Conservation (phyloP, 2,329 filamentous ascomycete species). For the Penicillium sclerotiorum region DNA sequence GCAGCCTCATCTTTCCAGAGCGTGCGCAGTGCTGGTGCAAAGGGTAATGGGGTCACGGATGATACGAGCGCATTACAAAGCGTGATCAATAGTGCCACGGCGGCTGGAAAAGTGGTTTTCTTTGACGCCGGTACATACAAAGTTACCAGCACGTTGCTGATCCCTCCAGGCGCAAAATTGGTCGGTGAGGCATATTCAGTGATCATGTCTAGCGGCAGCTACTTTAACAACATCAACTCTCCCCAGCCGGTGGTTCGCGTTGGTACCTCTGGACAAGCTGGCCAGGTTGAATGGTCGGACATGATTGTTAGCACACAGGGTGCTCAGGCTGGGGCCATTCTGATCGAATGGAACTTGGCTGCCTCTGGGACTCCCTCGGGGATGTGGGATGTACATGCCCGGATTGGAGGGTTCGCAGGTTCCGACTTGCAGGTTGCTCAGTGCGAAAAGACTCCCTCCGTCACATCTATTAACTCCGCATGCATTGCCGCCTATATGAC, state of each 20-base stretch:
- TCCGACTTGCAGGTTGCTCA: conserved; percentile 1
- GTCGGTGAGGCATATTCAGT: conserved; percentile 7
- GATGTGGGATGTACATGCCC: conserved; percentile 7
- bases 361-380: conserved; percentile 25
- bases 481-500: conserved; percentile 5
- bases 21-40: conserved; percentile 34
- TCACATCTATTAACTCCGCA: neutral
- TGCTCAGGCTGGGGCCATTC: conserved; percentile 36
- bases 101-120: neutral
- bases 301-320: conserved; percentile 37
- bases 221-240: conserved; percentile 2
- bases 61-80: conserved; percentile 2
- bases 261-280: conserved; percentile 1
- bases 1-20: conserved; percentile 3
- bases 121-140: conserved; percentile 7
- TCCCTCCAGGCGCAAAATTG: conserved; percentile 4
- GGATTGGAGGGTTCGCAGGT: conserved; percentile 6
- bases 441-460: neutral
- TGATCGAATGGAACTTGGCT: conserved; percentile 39
- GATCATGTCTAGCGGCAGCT: conserved; percentile 7
- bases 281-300: conserved; percentile 21
- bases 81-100: conserved; percentile 2
- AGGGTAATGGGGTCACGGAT: conserved; percentile 57
- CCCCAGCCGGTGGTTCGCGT: conserved; percentile 4
- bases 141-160: neutral